A percentile compares a stretch with the other conserved stretches of the same genome.
These are phyloP conservation scores for Sarocladiaceae sp. DNA, from an alignment of 2,329 filamentous ascomycete species.

Conservation along the genomic window DNA sequence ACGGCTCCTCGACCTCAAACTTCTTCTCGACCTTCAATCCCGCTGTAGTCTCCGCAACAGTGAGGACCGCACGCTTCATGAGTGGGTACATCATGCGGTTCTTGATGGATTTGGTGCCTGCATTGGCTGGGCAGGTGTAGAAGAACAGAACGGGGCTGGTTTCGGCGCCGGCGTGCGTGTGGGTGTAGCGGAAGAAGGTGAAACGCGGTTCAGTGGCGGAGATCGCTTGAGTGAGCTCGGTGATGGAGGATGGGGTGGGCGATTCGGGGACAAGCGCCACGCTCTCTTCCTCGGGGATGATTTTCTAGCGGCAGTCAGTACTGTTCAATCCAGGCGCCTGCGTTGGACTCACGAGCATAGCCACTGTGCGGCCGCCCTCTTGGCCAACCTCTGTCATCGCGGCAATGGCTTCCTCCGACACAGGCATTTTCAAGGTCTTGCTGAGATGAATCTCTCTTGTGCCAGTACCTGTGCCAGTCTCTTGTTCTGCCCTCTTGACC, in stretches of 20 bases:
- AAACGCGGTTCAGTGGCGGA: slow-evolving; percentile 66
- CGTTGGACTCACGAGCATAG: slow-evolving; percentile 54
- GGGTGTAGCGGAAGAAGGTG: slow-evolving; percentile 65
- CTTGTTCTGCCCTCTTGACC: slow-evolving; percentile 68
- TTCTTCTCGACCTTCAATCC: slow-evolving; percentile 63
- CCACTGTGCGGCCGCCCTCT: slow-evolving; percentile 44
- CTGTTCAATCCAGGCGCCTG: neutral
- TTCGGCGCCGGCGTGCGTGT: slow-evolving; percentile 46
- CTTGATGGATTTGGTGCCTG: slow-evolving; percentile 64
- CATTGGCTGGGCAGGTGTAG: slow-evolving; percentile 68
- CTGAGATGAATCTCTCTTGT: slow-evolving; percentile 53
- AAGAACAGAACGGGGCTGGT: slow-evolving; percentile 66
- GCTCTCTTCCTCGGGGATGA: slow-evolving; percentile 63
- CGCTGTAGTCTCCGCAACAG: slow-evolving; percentile 58
- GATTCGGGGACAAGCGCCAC: slow-evolving; percentile 57
- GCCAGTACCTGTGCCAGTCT: slow-evolving; percentile 63
- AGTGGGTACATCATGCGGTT: slow-evolving; percentile 79
- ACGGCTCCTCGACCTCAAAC: slow-evolving; percentile 60
- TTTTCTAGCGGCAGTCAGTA: slow-evolving; percentile 45
- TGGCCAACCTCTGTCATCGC: slow-evolving; percentile 55
- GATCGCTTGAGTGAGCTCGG: slow-evolving; percentile 53
- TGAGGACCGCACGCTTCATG: slow-evolving; percentile 60
- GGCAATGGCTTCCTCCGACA: slow-evolving; percentile 56
- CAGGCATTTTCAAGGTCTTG: slow-evolving; percentile 50
- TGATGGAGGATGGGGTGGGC: slow-evolving; percentile 46